Evolutionary conservation across 1,284 basidiomycete genomes (phyloP), one percentile per base, ranked within the genome.

Genomic region (Hypsizygus ulmarius): DNA sequence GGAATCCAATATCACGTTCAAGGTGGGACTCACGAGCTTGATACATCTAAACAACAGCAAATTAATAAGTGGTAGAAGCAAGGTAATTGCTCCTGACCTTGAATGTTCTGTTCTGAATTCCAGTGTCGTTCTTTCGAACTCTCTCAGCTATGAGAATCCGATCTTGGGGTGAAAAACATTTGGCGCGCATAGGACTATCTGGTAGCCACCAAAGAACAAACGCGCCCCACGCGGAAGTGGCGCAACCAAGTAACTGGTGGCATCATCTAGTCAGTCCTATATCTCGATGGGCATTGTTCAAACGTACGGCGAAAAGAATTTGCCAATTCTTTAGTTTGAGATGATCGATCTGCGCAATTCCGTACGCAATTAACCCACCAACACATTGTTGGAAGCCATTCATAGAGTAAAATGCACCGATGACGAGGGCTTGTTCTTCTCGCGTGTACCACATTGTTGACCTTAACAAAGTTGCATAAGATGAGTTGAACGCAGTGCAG

Each of bases 381-480:
- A 78, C 71, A 44, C 71, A 75, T 53, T 76, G 74, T 53, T 78
- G 75, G 53, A 77, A 73, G 5, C 74, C 76, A 53, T 77, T 78
- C 74, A 75, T 76, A 3, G 72, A 72, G 54, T 77, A 77, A 53
- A 75, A 76, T 10, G 71, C 61, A 3, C 73, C 72, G 43, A 77
- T 75, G 16, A 73, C 70, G n/a, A 75, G 62, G 4, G 71, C 72
- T 52, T 79, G 77, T 51, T 78, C 75, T 21, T 73, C 72, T 27
- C 74, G 69, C 10, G 69, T 75, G 54, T 76, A 78, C 74, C 74
- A 78, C 74, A 78, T 77, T 8, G 74, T 74, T 4, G 75, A 74
- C 40, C 71, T 73, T 39, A 14, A 29, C 5, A 33, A 28, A 14
- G 14, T 42, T 28, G 5, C 10, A 34, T 10, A 39, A 34, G 15